Conservation (phyloP, 2,329 filamentous ascomycete genomes). For the Fonsecaea pedrosoi region DNA sequence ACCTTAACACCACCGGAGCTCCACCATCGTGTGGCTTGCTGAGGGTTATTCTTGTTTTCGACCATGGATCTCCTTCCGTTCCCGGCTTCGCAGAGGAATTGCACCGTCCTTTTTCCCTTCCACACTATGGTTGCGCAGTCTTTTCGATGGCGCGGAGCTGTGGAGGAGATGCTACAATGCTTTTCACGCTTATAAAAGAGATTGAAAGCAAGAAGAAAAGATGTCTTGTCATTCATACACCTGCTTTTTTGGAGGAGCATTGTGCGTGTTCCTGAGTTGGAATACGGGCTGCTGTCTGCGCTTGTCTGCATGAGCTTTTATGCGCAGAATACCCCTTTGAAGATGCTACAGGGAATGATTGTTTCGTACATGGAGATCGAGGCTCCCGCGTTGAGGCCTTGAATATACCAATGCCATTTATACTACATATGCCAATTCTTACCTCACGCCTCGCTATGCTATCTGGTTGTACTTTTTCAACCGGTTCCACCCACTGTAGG, state of each 20-base stretch:
- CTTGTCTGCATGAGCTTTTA: too few species aligned
- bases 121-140: conserved; percentile 49
- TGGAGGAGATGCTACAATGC: conserved; percentile 55
- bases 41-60: conserved; percentile 55
- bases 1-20: conserved; percentile 57
- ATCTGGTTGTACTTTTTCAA: neutral
- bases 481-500: conserved; percentile 1
- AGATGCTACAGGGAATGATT: too few species aligned
- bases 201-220: neutral
- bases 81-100: conserved; percentile 55
- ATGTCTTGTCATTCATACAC: neutral
- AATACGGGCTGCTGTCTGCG: too few species aligned
- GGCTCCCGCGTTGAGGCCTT: neutral
- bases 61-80: conserved; percentile 58
- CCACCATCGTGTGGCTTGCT: conserved; percentile 56
- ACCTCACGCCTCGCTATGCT: conserved; percentile 19
- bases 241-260: neutral
- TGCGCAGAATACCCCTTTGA: too few species aligned
- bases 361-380: neutral
- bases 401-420: too few species aligned
- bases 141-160: conserved; percentile 53
- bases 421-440: neutral
- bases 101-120: conserved; percentile 54
- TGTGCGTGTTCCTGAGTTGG: too few species aligned
- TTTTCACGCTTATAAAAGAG: conserved; percentile 26